These are phyloP conservation scores for Parascedosporium putredinis DNA, from an alignment of 2,329 filamentous ascomycete species.

Conservation along the genomic window DNA sequence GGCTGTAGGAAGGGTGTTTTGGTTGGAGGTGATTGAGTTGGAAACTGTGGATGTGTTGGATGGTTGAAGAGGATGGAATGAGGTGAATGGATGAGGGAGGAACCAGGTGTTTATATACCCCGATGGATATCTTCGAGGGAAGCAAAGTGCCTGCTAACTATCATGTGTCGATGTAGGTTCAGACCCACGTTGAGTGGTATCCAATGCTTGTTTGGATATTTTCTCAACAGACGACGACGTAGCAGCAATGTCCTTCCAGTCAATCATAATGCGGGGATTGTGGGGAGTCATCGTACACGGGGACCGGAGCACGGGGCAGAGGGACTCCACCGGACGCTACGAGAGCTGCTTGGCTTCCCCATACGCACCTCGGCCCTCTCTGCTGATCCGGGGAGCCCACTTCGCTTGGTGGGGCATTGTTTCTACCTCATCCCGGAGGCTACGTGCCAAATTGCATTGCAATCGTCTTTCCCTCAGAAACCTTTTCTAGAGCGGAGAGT, in stretches of 20 bases:
- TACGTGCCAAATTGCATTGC: too few relatives aligned
- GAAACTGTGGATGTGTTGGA: not conserved
- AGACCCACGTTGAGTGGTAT: not conserved
- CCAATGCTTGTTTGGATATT: too few relatives aligned
- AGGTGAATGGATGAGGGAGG: not conserved
- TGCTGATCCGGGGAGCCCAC: too few relatives aligned
- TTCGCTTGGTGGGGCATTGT: too few relatives aligned
- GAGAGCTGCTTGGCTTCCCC: too few relatives aligned
- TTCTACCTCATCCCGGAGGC: too few relatives aligned
- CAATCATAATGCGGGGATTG: not conserved
- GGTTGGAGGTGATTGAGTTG: not conserved
- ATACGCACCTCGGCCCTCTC: too few relatives aligned
- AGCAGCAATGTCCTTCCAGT: too few relatives aligned
- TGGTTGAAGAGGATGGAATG: not conserved
- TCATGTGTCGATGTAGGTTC: too few relatives aligned
- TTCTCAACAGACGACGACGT: not conserved
- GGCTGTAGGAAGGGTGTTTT: conserved; percentile 4
- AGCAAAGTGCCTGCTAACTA: too few relatives aligned
- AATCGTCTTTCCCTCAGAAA: too few relatives aligned
- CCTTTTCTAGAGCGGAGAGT: too few relatives aligned
- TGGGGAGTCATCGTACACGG: not conserved
- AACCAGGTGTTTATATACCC: conserved; percentile 1
- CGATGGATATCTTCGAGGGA: not conserved
- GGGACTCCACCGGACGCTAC: not conserved
- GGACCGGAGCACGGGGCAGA: not conserved